Conservation (phyloP, 176 grass and related monocot species). For the sorghum (Sorghum bicolor) region Sorghum_bicolor_NCBIv3 NC_012870.2:10404501-10405000, state of each 20-base stretch:
- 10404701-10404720: constrained; percentile 44
- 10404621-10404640: neutral
- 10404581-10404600: neutral
- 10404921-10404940: neutral
- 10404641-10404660: neutral
- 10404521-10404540: neutral
- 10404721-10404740: constrained; percentile 16
- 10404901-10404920: neutral
- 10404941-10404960: neutral
- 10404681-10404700: constrained; percentile 11
- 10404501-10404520: neutral
- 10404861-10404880: constrained; percentile 20
- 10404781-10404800: constrained; percentile 25
- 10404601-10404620: neutral
- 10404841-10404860: constrained; percentile 12
- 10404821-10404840: neutral
- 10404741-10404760: neutral
- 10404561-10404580: neutral
- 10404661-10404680: neutral
- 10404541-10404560: constrained; percentile 21
- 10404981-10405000: neutral
- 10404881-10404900: constrained; percentile 6
- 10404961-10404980: constrained; percentile 35
- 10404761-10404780: neutral
- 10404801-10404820: constrained; percentile 15